Evolutionary conservation across 176 grass and related monocot genomes (phyloP), one percentile per base, ranked within the genome.

Genomic region (Raddia guianensis): DNA sequence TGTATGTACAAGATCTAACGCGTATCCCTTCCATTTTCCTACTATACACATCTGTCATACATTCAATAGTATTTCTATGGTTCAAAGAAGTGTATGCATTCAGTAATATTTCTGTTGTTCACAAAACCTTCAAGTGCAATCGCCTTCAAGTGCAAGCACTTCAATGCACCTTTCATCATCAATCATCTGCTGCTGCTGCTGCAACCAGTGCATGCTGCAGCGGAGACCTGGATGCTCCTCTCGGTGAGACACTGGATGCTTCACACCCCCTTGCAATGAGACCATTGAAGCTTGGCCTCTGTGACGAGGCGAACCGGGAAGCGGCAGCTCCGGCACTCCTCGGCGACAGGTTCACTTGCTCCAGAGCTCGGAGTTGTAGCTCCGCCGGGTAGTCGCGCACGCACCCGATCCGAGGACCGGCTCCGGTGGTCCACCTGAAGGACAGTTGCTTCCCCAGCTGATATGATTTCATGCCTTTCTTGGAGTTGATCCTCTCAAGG

Each of bases 311-410:
- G 47, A 97, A 89, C 57, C 80, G 65, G 70, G 81, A 49, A 14
- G 18, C 15, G 49, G 59, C 33, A 34, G 35, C 32, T 50, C 16
- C 32, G 42, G 68, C 47, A 49, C 55, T 67, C 78, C 81, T 83
- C 5, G 94, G 94, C 43, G 94, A 97, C 34, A 97, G 83, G 89
- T 83, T 93, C 13, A 87, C 82, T 79, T 91, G 91, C 70, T 97
- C 94, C 49, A 97, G 85, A 34, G 94, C 91, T 46, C 84, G 89
- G 48, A 89, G 56, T 66, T 91, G 94, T 5, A 97, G 91, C 84
- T 97, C 91, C 3, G 94, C 87, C 15, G 91, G 94, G 83, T 97
- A 93, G 81, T 97, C 94, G 59, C 91, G 90, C 32, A 97, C 89
- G 66, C 91, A 97, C 46, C 91, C 94, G 63, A 97, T 97, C 8